Conservation (phyloP, 306 rosid species). For the Ormosia semicastrata region DNA sequence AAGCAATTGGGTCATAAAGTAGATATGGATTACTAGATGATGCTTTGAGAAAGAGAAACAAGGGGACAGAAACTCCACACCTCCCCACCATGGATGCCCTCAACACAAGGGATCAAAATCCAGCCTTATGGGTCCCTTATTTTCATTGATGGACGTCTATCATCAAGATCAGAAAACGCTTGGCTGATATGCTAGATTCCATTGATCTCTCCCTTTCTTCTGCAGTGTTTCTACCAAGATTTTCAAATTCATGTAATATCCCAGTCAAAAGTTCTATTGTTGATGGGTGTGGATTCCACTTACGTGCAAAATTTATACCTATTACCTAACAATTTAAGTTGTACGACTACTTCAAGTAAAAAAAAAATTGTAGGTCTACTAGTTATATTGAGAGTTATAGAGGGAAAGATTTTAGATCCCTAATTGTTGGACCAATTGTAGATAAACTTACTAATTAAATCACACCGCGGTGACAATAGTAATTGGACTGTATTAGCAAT, state of each 20-base stretch:
- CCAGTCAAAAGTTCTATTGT: neutral
- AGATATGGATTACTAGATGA: slow-evolving; percentile 9
- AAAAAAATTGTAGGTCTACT: neutral
- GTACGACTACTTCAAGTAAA: neutral
- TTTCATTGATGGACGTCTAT: neutral
- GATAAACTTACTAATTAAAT: neutral
- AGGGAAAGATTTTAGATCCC: neutral
- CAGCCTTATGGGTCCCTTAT: slow-evolving; percentile 12
- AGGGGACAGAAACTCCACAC: slow-evolving; percentile 11
- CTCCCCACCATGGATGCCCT: slow-evolving; percentile 10
- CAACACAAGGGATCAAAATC: neutral
- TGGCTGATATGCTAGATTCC: neutral
- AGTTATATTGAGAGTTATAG: neutral
- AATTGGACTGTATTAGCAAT: neutral
- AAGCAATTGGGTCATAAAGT: slow-evolving; percentile 26
- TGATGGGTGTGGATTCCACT: neutral
- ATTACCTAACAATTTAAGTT: neutral
- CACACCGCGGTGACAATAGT: neutral
- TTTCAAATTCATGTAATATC: neutral
- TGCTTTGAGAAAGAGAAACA: slow-evolving; percentile 3
- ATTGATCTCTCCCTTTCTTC: neutral
- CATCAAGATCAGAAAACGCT: neutral
- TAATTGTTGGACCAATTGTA: neutral
- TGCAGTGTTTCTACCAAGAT: neutral
- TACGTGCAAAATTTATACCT: neutral